Evolutionary conservation across 495 filamentous ascomycete genomes (phyloP).

Genomic region (Beverwykella pulmonaria): DNA sequence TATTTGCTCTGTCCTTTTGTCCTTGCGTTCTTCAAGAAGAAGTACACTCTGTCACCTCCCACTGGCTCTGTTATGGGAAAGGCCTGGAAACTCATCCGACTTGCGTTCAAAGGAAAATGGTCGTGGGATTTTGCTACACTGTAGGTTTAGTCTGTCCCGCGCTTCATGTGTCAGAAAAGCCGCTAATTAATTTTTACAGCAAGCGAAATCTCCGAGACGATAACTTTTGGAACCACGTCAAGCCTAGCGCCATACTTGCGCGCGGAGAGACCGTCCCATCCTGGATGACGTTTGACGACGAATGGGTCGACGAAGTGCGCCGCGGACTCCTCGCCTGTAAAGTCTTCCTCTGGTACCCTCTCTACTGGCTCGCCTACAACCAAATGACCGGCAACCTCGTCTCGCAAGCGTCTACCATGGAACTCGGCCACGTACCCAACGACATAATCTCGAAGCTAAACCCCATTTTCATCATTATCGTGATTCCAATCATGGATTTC

Average conservation of each 20-base stretch:
- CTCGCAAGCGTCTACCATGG: conserved; percentile 73
- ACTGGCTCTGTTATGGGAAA: conserved; percentile 27
- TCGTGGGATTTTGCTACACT: conserved; percentile 20
- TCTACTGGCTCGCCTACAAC: conserved; percentile 68
- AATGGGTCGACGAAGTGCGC: conserved; percentile 42
- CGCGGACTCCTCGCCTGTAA: conserved; percentile 37
- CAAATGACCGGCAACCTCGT: conserved; percentile 70
- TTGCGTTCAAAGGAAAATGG: conserved; percentile 31
- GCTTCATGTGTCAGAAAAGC: background rate
- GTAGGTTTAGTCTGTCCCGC: background rate
- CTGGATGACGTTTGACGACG: conserved; percentile 41
- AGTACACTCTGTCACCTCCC: conserved; percentile 26
- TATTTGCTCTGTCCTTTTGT: conserved; percentile 16
- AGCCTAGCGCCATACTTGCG: conserved; percentile 21
- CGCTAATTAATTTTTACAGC: background rate
- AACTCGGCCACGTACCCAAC: conserved; percentile 71
- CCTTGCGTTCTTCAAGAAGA: conserved; percentile 23
- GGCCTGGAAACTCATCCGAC: conserved; percentile 18
- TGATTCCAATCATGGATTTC: conserved; percentile 19
- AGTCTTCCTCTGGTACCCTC: conserved; percentile 52
- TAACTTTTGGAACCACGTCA: conserved; percentile 37
- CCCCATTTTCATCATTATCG: conserved; percentile 65
- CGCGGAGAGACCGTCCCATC: conserved; percentile 11
- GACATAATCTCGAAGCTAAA: conserved; percentile 79
- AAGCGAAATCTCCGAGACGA: conserved; percentile 25